Evolutionary conservation across 2,329 filamentous ascomycete genomes (phyloP).

Genomic region (Phyllosticta citriasiana): DNA sequence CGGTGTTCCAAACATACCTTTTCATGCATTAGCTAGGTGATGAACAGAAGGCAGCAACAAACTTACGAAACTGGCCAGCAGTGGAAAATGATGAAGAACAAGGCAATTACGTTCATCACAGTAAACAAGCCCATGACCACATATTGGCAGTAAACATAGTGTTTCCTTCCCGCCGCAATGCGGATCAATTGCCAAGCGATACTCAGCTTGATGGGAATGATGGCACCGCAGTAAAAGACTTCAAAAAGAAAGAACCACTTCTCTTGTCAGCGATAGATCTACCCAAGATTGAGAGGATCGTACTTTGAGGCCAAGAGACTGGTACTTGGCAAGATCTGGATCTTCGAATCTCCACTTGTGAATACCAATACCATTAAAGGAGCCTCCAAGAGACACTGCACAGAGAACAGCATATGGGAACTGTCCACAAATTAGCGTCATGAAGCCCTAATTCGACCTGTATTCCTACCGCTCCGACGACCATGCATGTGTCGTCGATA

Average conservation of each 20-base stretch:
- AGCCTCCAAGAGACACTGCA: constrained; percentile 19
- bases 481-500: constrained; percentile 23
- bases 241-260: constrained; percentile 30
- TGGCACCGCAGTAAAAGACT: constrained; percentile 26
- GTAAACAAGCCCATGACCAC: constrained; percentile 22
- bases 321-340: constrained; percentile 14
- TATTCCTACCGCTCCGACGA: constrained; percentile 11
- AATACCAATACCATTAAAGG: constrained; percentile 24
- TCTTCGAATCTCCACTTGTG: constrained; percentile 18
- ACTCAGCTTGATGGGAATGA: constrained; percentile 28
- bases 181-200: constrained; percentile 28
- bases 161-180: constrained; percentile 21
- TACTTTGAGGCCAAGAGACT: constrained; percentile 15
- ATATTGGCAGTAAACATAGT: constrained; percentile 20
- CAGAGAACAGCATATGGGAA: constrained; percentile 19
- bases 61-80: constrained; percentile 22
- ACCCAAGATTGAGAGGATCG: neutral
- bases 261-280: constrained; percentile 2
- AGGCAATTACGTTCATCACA: constrained; percentile 21
- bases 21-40: neutral
- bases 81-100: constrained; percentile 29
- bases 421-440: constrained; percentile 11
- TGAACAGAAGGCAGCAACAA: no score
- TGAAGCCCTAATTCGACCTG: neutral
- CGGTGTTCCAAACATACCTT: constrained; percentile 21